Percentiles rank a stretch among this genome's conserved stretches.
Evolutionary conservation across 768 basidiomycete species (phyloP).

Genomic region (Macrolepiota albuminosa): DNA sequence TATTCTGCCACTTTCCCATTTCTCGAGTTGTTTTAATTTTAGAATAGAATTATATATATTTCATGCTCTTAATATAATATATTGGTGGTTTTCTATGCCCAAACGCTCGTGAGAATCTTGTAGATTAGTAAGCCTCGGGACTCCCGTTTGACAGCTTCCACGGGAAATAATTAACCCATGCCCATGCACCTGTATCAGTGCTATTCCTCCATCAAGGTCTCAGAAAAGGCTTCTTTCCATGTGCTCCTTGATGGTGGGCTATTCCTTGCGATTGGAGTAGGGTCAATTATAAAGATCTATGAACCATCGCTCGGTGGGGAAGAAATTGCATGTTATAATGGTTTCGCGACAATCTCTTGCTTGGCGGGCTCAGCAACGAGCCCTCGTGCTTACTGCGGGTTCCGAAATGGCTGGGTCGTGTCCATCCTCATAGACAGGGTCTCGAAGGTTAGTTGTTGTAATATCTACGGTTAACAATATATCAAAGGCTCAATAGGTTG

Average conservation of each 20-base stretch:
- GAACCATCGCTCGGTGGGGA: neutral
- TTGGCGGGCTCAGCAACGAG: neutral
- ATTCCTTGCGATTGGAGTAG: neutral
- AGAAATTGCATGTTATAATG: neutral
- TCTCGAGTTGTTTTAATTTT: no score
- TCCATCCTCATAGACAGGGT: neutral
- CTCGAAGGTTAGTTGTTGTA: neutral
- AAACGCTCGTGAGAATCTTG: no score
- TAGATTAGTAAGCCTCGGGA: no score
- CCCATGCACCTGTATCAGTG: neutral
- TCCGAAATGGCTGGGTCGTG: neutral
- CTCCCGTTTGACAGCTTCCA: neutral
- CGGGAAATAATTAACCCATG: neutral
- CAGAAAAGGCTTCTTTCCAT: neutral
- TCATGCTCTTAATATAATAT: no score
- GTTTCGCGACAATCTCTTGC: neutral
- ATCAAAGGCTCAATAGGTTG: no score
- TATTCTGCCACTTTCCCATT: no score
- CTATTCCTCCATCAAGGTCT: neutral
- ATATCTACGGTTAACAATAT: neutral
- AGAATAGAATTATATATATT: no score
- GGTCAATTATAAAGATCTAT: neutral
- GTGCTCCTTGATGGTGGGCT: neutral
- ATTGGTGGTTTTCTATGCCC: no score
- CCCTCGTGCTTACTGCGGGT: neutral